These are phyloP conservation scores for Eleusine coracana DNA, from an alignment of 176 grass and related monocot genomes.

Conservation along the genomic window DNA sequence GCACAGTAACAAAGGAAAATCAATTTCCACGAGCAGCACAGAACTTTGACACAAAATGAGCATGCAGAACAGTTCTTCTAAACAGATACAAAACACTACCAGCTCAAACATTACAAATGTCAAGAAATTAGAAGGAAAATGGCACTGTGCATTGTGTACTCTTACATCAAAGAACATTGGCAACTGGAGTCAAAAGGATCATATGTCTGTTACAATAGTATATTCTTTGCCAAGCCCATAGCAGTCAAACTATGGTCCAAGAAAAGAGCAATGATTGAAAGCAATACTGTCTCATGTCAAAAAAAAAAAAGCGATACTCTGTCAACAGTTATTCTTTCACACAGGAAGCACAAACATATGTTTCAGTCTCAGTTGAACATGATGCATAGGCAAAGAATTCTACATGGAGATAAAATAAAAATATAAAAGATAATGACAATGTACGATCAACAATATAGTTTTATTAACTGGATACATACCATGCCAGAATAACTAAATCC, in stretches of 20 bases:
- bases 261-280: not conserved
- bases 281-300: too few species aligned
- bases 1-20: not conserved
- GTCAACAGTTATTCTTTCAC: conserved; percentile 15
- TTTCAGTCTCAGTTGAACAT: conserved; percentile 13
- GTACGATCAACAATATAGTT: not conserved
- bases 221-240: not conserved
- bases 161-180: conserved; percentile 9
- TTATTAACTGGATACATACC: not conserved
- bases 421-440: not conserved
- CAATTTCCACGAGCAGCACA: not conserved
- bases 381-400: conserved; percentile 2
- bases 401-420: not conserved
- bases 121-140: not conserved
- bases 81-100: not conserved
- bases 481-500: conserved; percentile 22
- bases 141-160: not conserved
- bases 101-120: not conserved
- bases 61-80: conserved; percentile 24
- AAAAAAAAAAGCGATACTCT: not conserved
- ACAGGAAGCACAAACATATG: not conserved
- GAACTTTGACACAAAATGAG: not conserved
- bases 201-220: not conserved
- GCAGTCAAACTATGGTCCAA: conserved; percentile 3
- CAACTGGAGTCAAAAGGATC: not conserved